A percentile compares a stretch with the other conserved stretches of the same genome.
Evolutionary conservation across 192 early-diverging fungal genomes (phyloP).

Genomic region (Coemansia sp.): DNA sequence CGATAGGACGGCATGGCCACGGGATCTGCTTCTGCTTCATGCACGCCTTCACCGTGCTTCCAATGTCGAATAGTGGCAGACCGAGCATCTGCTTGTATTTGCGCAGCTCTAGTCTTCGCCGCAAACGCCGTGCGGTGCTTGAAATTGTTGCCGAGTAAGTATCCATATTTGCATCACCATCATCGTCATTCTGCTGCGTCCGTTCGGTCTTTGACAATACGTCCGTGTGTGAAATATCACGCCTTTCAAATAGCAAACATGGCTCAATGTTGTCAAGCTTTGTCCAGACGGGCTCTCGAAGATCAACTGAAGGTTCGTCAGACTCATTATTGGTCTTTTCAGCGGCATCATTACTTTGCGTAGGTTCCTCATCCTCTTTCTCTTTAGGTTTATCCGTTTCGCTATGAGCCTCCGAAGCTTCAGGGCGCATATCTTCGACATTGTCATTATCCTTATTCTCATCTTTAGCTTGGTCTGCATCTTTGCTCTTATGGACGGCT

Average conservation of each 20-base stretch:
- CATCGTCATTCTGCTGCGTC: slow-evolving; percentile 40
- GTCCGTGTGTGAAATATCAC: background rate
- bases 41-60: slow-evolving; percentile 42
- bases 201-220: background rate
- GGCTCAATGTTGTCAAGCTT: background rate
- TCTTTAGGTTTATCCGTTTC: too few species aligned
- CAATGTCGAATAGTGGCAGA: slow-evolving; percentile 66
- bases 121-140: slow-evolving; percentile 24
- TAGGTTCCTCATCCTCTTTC: too few species aligned
- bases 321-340: background rate
- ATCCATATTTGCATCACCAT: slow-evolving; percentile 21
- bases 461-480: background rate
- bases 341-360: background rate
- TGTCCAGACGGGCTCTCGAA: background rate
- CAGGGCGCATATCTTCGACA: background rate
- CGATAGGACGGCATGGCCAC: slow-evolving; percentile 14
- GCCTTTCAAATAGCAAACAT: background rate
- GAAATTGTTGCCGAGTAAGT: slow-evolving; percentile 9
- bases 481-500: too few species aligned
- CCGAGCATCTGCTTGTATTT: slow-evolving; percentile 64
- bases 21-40: slow-evolving; percentile 21
- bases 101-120: slow-evolving; percentile 47
- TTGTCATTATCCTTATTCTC: background rate
- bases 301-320: too few species aligned
- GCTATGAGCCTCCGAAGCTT: background rate